A percentile compares a stretch with the other conserved stretches of the same genome.
Conservation (phyloP, 495 filamentous ascomycete genomes). For the Daldinia bambusicola region DNA sequence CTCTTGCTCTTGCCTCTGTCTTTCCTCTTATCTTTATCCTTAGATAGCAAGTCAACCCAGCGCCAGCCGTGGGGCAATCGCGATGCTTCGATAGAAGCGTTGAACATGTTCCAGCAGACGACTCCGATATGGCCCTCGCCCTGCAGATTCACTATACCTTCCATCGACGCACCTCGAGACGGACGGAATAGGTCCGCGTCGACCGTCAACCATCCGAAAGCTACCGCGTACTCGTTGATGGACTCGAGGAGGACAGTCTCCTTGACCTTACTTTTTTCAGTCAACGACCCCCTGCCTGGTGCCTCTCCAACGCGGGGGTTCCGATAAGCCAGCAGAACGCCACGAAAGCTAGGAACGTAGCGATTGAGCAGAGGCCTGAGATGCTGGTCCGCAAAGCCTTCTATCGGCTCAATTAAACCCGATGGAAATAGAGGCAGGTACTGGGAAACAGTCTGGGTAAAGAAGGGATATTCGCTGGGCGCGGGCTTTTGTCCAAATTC, state of each 20-base stretch:
- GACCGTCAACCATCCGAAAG: constrained; percentile 59
- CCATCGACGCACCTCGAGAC: constrained; percentile 59
- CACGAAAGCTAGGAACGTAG: constrained; percentile 57
- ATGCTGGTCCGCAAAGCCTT: constrained; percentile 57
- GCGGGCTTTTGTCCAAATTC: constrained; percentile 29
- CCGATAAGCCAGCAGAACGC: constrained; percentile 58
- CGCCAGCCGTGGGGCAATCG: constrained; percentile 58
- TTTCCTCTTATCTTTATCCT: constrained; percentile 36
- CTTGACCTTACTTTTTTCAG: constrained; percentile 50
- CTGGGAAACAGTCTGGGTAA: constrained; percentile 59
- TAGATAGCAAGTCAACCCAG: constrained; percentile 55
- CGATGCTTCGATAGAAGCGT: constrained; percentile 60
- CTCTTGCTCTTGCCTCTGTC: constrained; percentile 30
- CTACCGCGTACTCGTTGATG: constrained; percentile 58
- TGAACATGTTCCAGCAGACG: constrained; percentile 62
- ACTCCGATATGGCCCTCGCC: constrained; percentile 61
- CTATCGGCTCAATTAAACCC: constrained; percentile 57
- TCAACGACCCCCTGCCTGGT: constrained; percentile 52
- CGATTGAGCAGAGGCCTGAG: constrained; percentile 58
- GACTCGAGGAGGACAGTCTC: constrained; percentile 50
- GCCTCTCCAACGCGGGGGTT: constrained; percentile 58
- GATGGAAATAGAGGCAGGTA: constrained; percentile 60
- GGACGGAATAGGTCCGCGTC: constrained; percentile 59
- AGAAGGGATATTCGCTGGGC: constrained; percentile 55
- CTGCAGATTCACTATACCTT: constrained; percentile 60